Base-by-base conservation (phyloP, 1,284 basidiomycete genomes). In the Ustilago shanxiensis region DNA sequence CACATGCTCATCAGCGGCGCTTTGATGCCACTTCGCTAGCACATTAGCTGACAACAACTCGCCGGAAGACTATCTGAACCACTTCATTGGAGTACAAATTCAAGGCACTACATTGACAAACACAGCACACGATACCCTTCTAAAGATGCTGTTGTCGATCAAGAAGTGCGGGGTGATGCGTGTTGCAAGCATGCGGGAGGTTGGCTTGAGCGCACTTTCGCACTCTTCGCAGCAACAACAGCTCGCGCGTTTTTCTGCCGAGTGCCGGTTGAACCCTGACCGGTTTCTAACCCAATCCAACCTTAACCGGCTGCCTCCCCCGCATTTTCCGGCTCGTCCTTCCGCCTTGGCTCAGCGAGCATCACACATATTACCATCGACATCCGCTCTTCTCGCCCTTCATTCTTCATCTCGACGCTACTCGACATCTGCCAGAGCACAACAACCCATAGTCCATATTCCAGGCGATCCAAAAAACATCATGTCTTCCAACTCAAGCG, bases 381-480 rank as follows among this genome's bases (percentile, higher is more conserved):
- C 54, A 28, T 26, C 10, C n/a, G n/a, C 24, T 37, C 41, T 14
- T 33, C 26, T 28, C 37, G 18, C 54, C 35, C 26, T 20, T 41
- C 20, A n/a, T 22, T 22, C 56, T 39, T 29, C 14, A n/a, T 24
- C 45, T 31, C 45, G 22, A 7, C 51, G 50, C 50, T 49, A 49
- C 56, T 45, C 59, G 6, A 45, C 61, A 28, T 58, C 47, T 14
- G 9, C 47, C n/a, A 22, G 26, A 44, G 4, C 37, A n/a, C 13
- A 14, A 5, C 62, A 59, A 4, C 70, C 70, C 50, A 72, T 75
- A 60, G 56, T 72, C 0, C 76, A 72, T 60, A 72, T 75, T n/a
- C 53, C 11, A 3, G 62, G 62, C 33, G 58, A 63, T 24, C 35
- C 58, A 1, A 56, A 64, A 26, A 26, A 49, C 50, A 61, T 35